phyloP scores from a whole-genome alignment of 1,284 basidiomycete genomes.

The Apiotrichum siamense region DNA sequence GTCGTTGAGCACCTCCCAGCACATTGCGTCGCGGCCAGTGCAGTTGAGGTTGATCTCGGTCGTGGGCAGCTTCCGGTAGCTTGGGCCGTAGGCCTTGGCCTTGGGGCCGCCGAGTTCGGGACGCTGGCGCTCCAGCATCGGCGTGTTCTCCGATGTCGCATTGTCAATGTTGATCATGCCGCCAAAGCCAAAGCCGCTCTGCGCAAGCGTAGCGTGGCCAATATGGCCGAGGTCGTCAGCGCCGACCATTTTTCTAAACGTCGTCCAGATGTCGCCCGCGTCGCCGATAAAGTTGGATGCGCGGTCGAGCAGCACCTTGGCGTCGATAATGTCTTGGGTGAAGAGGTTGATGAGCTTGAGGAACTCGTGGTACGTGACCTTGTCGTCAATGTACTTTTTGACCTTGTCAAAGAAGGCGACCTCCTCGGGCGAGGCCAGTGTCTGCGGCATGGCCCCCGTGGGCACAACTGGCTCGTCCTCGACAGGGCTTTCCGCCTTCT shows the following conservation, averaged over 20 bases:
- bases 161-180: constrained; percentile 50
- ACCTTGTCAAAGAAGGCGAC: constrained; percentile 90
- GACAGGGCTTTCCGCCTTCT: constrained; percentile 38
- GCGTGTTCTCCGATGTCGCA: constrained; percentile 51
- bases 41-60: constrained; percentile 83
- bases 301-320: constrained; percentile 72
- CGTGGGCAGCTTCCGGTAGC: constrained; percentile 83
- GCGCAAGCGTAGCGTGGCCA: constrained; percentile 61
- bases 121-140: constrained; percentile 60
- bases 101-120: constrained; percentile 45
- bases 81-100: constrained; percentile 63
- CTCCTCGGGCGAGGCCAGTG: constrained; percentile 68
- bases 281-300: constrained; percentile 67
- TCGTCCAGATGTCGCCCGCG: constrained; percentile 70
- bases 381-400: constrained; percentile 74
- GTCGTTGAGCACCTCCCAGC: constrained; percentile 94
- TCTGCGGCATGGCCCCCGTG: constrained; percentile 29
- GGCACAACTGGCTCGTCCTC: constrained; percentile 25
- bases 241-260: constrained; percentile 82
- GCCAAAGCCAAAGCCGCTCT: constrained; percentile 48
- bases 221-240: constrained; percentile 68
- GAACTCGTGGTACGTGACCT: constrained; percentile 91
- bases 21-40: constrained; percentile 89
- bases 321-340: constrained; percentile 87
- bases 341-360: constrained; percentile 92